These are phyloP conservation scores for Ceriops tagal DNA, from an alignment of 345 rosid species.

Conservation along the genomic window DNA sequence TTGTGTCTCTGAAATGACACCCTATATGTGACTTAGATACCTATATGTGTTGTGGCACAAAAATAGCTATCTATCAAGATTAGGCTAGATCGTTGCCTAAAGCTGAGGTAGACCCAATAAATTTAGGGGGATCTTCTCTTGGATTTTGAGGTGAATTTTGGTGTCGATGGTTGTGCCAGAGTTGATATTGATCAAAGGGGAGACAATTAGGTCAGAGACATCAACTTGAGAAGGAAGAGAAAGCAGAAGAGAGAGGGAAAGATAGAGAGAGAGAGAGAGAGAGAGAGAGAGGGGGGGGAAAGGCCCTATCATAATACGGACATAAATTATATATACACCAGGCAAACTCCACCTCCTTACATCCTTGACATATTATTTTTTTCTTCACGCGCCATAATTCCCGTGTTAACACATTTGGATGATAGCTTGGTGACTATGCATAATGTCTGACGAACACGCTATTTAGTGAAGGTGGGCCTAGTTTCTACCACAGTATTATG, in stretches of 20 bases:
- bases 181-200: slow-evolving; percentile 5
- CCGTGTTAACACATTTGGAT: neutral
- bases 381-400: slow-evolving; percentile 21
- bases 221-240: slow-evolving; percentile 38
- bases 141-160: slow-evolving; percentile 3
- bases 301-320: slow-evolving; percentile 30
- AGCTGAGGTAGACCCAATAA: slow-evolving; percentile 6
- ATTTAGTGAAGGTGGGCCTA: slow-evolving; percentile 15
- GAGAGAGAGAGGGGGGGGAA: neutral
- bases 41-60: neutral
- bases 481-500: slow-evolving; percentile 30
- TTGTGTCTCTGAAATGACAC: neutral
- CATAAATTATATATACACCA: slow-evolving; percentile 41
- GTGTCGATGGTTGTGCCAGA: slow-evolving; percentile 7
- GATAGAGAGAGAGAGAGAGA: neutral
- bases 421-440: neutral
- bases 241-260: slow-evolving; percentile 35
- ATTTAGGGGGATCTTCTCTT: slow-evolving; percentile 6
- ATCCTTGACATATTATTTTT: neutral
- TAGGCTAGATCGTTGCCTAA: slow-evolving; percentile 2
- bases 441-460: slow-evolving; percentile 9
- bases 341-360: slow-evolving; percentile 19
- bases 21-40: neutral
- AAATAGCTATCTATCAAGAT: neutral
- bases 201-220: slow-evolving; percentile 40